Conservation (phyloP, 2,329 filamentous ascomycete genomes). For the Massarina eburnea region DNA sequence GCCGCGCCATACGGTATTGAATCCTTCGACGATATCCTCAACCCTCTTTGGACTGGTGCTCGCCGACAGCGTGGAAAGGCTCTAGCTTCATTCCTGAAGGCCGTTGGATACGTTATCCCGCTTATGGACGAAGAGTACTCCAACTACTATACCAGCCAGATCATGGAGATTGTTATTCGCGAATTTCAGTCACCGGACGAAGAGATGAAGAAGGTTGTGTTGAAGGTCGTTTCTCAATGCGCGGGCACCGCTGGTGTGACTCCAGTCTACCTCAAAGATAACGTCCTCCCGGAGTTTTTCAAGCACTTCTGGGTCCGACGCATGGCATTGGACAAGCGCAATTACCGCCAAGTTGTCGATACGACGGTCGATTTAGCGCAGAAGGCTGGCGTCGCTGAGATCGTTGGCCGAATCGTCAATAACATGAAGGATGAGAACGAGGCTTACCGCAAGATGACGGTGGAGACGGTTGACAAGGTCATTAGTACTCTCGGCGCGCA, state of each 20-base stretch:
- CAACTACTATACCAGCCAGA: conserved; percentile 97
- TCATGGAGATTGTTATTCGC: conserved; percentile 96
- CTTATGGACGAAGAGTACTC: conserved; percentile 99
- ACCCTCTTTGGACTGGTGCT: conserved; percentile 94
- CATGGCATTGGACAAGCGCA: conserved; percentile 96
- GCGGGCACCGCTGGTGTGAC: conserved; percentile 94
- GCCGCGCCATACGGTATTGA: conserved; percentile 99
- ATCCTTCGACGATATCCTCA: conserved; percentile 96
- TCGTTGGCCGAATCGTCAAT: conserved; percentile 86
- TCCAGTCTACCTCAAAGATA: conserved; percentile 89
- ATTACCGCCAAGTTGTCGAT: conserved; percentile 96
- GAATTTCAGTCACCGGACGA: conserved; percentile 97
- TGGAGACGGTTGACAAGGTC: conserved; percentile 96
- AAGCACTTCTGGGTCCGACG: conserved; percentile 97
- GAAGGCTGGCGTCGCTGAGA: conserved; percentile 96
- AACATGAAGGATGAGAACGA: conserved; percentile 99
- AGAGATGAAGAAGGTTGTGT: conserved; percentile 99
- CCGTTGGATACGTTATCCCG: conserved; percentile 96
- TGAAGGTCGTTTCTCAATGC: conserved; percentile 96
- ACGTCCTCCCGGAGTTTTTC: conserved; percentile 94
- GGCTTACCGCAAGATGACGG: conserved; percentile 97
- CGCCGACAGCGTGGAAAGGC: conserved; percentile 96
- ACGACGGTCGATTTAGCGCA: conserved; percentile 96
- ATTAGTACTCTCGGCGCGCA: conserved; percentile 90
- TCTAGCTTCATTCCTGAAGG: conserved; percentile 92